Evolutionary conservation across 169 alveolate species (phyloP), one percentile per base, ranked within the genome.

Genomic region (Theileria parva): DNA sequence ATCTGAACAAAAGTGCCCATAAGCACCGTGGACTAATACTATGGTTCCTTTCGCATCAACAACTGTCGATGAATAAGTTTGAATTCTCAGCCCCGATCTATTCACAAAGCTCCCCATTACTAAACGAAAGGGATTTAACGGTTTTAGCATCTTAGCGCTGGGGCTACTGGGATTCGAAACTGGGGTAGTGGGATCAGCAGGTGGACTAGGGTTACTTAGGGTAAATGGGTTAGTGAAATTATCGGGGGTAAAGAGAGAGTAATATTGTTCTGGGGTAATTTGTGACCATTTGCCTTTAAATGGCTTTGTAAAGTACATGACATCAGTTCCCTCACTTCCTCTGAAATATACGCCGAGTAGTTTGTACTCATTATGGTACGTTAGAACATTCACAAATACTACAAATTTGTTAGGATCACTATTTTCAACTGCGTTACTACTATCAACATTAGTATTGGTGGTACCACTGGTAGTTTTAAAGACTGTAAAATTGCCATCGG

Each of bases 1-100:
- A 12, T 81, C 88, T 28, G 74, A 59, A n/a, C 79, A 53, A 27
- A 74, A 70, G 30, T 81, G 88, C 11, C 80, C 78, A 39, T 60
- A 69, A 21, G 76, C 67, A 15, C 85, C 84, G 70, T 81, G 88
- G 30, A 81, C 88, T 51, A 81, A 53, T 19, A 81, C 8, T 23
- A 75, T 63, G 5, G 27, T 28, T 8, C 88, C 88, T 4, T 55
- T n/a, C 12, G 71, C 74, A 7, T 61, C 23, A 23, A 28, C 23
- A 15, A 81, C 88, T 25, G 66, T 19, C 74, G 80, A 67, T 11
- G 25, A 53, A n/a, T 50, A 81, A 11, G 88, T 81, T 25, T 67
- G 63, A 19, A 81, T 37, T 32, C n/a, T 44, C 30, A 81, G 19
- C 9, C 88, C 88, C 19, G 60, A 27, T 39, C 69, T 74, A 27